These are phyloP conservation scores for Calonectria pauciramosa DNA, from an alignment of 2,329 filamentous ascomycete species.

Conservation along the genomic window DNA sequence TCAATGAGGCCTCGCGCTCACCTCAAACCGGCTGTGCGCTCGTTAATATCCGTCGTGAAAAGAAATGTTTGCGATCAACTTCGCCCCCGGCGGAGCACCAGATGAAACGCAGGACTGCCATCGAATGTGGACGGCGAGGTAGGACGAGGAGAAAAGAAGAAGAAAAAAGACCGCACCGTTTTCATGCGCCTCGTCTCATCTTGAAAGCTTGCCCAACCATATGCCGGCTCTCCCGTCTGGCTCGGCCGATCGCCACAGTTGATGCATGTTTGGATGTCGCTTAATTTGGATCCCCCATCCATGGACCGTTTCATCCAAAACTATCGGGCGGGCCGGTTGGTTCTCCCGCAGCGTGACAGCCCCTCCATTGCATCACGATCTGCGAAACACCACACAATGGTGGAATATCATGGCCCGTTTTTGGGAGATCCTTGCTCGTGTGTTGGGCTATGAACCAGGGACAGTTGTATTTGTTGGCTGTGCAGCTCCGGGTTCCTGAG, in stretches of 20 bases:
- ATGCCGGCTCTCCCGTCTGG: not conserved
- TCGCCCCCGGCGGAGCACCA: not conserved
- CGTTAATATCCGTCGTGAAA: not conserved
- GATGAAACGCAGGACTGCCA: slow-evolving; percentile 3
- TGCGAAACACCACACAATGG: slow-evolving; percentile 31
- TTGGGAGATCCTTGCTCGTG: slow-evolving; percentile 29
- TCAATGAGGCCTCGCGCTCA: not conserved
- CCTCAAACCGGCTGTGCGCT: not conserved
- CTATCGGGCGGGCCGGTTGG: not conserved
- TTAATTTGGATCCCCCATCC: slow-evolving; percentile 7
- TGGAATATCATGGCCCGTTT: slow-evolving; percentile 31
- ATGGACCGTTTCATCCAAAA: not conserved
- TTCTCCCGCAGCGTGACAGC: not conserved
- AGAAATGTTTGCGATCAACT: not conserved
- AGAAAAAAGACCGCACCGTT: not conserved
- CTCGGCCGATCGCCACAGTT: not conserved
- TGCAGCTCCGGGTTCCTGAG: not conserved
- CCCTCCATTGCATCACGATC: slow-evolving; percentile 39
- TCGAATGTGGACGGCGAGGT: not conserved
- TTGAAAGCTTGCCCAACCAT: slow-evolving; percentile 4
- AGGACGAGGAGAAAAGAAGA: not conserved
- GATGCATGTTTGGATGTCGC: not conserved
- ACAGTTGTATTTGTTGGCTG: not conserved
- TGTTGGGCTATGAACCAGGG: slow-evolving; percentile 30
- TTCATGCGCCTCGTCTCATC: slow-evolving; percentile 25